Base-by-base conservation (phyloP, 805 yeast genomes). In the Jamesozyma hellenica region DNA sequence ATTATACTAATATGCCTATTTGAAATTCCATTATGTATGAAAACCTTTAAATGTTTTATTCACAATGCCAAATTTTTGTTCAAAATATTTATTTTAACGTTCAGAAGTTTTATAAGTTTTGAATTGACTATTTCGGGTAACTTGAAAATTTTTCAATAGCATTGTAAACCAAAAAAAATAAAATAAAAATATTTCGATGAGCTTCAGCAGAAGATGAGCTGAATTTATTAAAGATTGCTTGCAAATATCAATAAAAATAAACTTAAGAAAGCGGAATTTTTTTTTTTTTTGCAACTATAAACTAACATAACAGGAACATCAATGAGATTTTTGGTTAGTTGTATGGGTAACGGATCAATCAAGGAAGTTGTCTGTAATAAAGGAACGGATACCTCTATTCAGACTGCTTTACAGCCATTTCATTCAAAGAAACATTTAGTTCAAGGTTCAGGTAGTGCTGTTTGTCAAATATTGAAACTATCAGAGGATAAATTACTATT, bases 351-450 rank as follows among this genome's bases (percentile, higher is more conserved):
- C 1, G 87, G 88, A 1, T 67, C 74, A 5, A 48, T 79, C 39
- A 81, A 80, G 50, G 86, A 79, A 53, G 64, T 84, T 8, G 52
- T 68, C 4, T 85, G 86, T 49, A 56, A 64, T 15, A 64, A 70
- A 38, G 90, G 88, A 0, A 79, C 90, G 0, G 94, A 88, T 52
- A 86, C 95, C 3, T 82, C 95, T 5, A 66, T 68, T 32, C 77
- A 79, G 52, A 72, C 72, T 27, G 80, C 81, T 0, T 60, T 65
- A 11, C 83, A 79, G 53, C 94, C 94, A 0, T 68, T 66, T 37
- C 61, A 73, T 16, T 66, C 79, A 11, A 67, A 63, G 34, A 63
- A 70, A 18, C 66, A 67, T 38, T 60, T 68, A 35, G 55, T 59
- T 5, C 60, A 66, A 35, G 75, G 74, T 4, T 49, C 67, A 4